Evolutionary conservation across 2,329 filamentous ascomycete genomes (phyloP).

Genomic region (Curvularia sp.): DNA sequence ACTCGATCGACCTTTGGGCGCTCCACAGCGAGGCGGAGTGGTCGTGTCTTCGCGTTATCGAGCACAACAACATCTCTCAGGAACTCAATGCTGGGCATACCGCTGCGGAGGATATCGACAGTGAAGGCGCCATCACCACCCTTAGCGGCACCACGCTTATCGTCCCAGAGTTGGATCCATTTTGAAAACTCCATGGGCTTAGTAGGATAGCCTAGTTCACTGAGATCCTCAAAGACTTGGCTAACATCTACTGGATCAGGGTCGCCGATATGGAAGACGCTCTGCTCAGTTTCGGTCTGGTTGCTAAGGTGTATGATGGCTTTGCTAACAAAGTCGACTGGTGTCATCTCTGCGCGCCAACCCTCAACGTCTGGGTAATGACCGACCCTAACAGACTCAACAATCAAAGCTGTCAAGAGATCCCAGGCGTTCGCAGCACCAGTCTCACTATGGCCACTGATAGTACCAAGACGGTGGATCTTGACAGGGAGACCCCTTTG

Average conservation of each 20-base stretch:
- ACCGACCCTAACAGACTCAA: constrained; percentile 78
- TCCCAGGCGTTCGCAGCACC: constrained; percentile 82
- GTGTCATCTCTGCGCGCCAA: constrained; percentile 85
- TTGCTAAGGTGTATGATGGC: constrained; percentile 75
- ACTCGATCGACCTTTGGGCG: constrained; percentile 73
- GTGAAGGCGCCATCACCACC: constrained; percentile 77
- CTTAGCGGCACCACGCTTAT: constrained; percentile 70
- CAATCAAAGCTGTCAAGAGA: constrained; percentile 75
- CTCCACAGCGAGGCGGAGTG: constrained; percentile 65
- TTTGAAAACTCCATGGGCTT: constrained; percentile 71
- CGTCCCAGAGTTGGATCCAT: constrained; percentile 76
- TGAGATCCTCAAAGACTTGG: constrained; percentile 69
- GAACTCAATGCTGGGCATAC: constrained; percentile 79
- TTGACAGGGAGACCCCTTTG: constrained; percentile 73
- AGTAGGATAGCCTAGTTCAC: constrained; percentile 74
- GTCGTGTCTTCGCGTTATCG: constrained; percentile 71
- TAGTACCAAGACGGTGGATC: constrained; percentile 77
- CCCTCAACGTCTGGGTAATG: constrained; percentile 73
- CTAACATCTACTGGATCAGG: constrained; percentile 72
- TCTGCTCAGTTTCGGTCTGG: constrained; percentile 67
- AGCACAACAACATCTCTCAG: constrained; percentile 75
- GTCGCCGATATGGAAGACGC: constrained; percentile 77
- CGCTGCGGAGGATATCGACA: constrained; percentile 78
- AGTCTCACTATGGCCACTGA: constrained; percentile 77
- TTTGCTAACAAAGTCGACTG: constrained; percentile 80